Evolutionary conservation across 2,329 filamentous ascomycete species (phyloP).

Genomic region (Lanzia echinophila): DNA sequence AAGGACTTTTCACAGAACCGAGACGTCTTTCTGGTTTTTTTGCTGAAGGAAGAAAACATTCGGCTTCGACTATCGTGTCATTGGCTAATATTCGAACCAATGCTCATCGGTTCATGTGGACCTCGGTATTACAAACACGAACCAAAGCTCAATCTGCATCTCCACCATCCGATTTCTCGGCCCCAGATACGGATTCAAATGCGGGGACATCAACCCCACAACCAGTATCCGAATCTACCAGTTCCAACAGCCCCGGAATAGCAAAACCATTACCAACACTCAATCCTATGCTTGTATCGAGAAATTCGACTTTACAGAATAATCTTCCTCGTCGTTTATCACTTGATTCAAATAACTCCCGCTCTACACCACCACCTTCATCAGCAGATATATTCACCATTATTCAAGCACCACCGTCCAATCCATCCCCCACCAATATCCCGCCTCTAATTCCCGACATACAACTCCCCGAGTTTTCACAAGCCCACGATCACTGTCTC

Average conservation of each 20-base stretch:
- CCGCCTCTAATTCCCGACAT: slow-evolving; percentile 12
- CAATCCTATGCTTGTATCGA: background rate
- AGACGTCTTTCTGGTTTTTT: slow-evolving; percentile 11
- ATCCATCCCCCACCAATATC: too few species aligned
- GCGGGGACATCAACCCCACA: slow-evolving; percentile 16
- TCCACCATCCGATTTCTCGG: slow-evolving; percentile 16
- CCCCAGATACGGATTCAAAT: slow-evolving; percentile 19
- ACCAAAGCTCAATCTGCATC: slow-evolving; percentile 11
- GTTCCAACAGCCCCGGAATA: background rate
- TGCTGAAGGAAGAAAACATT: slow-evolving; percentile 13
- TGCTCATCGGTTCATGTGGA: slow-evolving; percentile 27
- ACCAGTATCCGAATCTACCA: slow-evolving; percentile 11
- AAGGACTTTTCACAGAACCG: slow-evolving; percentile 26
- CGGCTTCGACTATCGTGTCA: slow-evolving; percentile 16
- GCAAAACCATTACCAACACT: background rate
- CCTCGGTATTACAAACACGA: slow-evolving; percentile 19
- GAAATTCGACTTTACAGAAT: slow-evolving; percentile 19
- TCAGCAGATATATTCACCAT: slow-evolving; percentile 20
- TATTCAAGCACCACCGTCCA: slow-evolving; percentile 6
- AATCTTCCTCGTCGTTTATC: slow-evolving; percentile 18
- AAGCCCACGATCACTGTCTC: slow-evolving; percentile 22
- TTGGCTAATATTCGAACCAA: slow-evolving; percentile 11
- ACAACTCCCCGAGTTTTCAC: slow-evolving; percentile 22
- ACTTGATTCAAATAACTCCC: slow-evolving; percentile 11
- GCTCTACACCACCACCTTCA: slow-evolving; percentile 13